Evolutionary conservation across 257 asterid genomes (phyloP), one percentile per base, ranked within the genome.

Genomic region (Ilex asprella): DNA sequence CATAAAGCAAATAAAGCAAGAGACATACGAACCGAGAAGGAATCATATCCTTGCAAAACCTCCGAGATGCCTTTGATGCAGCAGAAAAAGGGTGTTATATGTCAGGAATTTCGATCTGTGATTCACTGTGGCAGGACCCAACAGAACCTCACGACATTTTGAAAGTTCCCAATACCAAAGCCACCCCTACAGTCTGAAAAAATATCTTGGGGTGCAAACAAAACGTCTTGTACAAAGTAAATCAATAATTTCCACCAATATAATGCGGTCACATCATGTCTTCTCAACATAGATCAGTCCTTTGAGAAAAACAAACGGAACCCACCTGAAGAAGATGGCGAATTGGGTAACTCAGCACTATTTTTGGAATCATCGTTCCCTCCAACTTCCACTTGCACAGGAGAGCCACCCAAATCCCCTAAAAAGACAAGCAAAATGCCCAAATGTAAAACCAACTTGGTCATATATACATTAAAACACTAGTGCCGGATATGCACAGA

Each of bases 311-410:
- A 78, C 89, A 81, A 94, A 93, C 84, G 81, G 94, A 89, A 93
- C 99, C 99, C 95, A 93, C 99, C 99, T 93, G 97, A 92, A 83
- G 97, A 81, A 46, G 85, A 83, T 74, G 95, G 95, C 80, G 89
- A 85, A 87, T 77, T 78, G 76, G 93, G 91, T 73, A 82, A 76
- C 78, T 82, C 86, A 62, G 93, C 84, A 63, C 55, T 83, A 74
- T 70, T 84, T 75, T 74, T 83, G 77, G 87, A 64, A 61, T 76
- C 92, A 73, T 75, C 79, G 39, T 77, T 79, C 83, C 85, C 97
- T 85, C 84, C 95, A 73, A 69, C 95, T 74, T 79, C 88, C 55
- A 74, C 88, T 74, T 67, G 82, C 72, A 70, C 66, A 70, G 88
- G 79, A 70, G 81, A 78, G 82, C 85, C 89, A 80, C 84, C 91